Evolutionary conservation across 2,329 filamentous ascomycete species (phyloP).

Genomic region (Escovopsis weberi): DNA sequence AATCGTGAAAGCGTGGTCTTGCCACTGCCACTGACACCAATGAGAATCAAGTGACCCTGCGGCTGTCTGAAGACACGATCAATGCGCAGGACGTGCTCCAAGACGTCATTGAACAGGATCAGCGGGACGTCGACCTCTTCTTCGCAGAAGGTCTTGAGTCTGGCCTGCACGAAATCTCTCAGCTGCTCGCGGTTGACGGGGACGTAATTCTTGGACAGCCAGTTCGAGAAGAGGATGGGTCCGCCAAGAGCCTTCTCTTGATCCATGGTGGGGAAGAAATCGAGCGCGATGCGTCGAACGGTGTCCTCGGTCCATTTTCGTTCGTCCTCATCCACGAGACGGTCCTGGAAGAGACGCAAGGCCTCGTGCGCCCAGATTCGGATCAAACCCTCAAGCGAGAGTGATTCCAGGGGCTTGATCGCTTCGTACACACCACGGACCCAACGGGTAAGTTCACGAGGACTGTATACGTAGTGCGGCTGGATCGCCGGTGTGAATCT

Average conservation of each 20-base stretch:
- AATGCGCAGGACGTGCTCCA: slow-evolving; percentile 95
- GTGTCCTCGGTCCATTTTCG: slow-evolving; percentile 88
- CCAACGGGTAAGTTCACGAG: slow-evolving; percentile 95
- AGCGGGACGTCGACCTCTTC: slow-evolving; percentile 98
- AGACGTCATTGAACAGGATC: slow-evolving; percentile 97
- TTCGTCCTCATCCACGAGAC: slow-evolving; percentile 87
- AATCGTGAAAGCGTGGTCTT: slow-evolving; percentile 98
- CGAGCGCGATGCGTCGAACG: slow-evolving; percentile 71
- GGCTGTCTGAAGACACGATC: slow-evolving; percentile 97
- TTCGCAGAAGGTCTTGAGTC: slow-evolving; percentile 95
- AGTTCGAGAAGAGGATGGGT: slow-evolving; percentile 97
- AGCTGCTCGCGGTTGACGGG: slow-evolving; percentile 91
- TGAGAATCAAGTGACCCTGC: slow-evolving; percentile 94
- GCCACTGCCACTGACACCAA: slow-evolving; percentile 94
- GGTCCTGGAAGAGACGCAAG: slow-evolving; percentile 89
- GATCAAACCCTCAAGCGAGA: slow-evolving; percentile 81
- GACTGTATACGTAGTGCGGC: slow-evolving; percentile 97
- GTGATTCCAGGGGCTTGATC: slow-evolving; percentile 75
- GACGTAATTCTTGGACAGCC: slow-evolving; percentile 97
- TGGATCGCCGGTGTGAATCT: slow-evolving; percentile 94
- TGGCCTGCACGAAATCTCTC: slow-evolving; percentile 92
- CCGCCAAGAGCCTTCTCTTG: slow-evolving; percentile 77
- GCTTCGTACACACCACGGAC: slow-evolving; percentile 95
- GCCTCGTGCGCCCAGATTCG: slow-evolving; percentile 98
- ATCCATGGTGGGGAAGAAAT: slow-evolving; percentile 92